phyloP scores from a whole-genome alignment of 2,329 filamentous ascomycete genomes.

The Fusarium nurragi region DNA sequence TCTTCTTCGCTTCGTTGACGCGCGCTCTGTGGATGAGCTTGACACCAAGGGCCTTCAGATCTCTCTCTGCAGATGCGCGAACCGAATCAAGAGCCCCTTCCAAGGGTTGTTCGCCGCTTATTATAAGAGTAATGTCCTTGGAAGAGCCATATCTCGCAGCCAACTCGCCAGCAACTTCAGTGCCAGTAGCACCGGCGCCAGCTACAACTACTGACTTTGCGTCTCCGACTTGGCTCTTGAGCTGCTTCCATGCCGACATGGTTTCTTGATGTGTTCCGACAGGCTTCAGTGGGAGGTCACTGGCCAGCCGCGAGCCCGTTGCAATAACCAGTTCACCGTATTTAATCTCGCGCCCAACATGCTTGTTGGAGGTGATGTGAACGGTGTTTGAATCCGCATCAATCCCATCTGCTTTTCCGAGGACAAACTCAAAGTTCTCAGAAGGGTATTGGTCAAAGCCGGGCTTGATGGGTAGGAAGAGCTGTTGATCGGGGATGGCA shows the following conservation, averaged over 20 bases:
- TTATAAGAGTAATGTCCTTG: slow-evolving; percentile 44
- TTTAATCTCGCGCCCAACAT: slow-evolving; percentile 46
- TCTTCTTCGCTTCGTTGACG: slow-evolving; percentile 41
- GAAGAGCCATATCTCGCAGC: slow-evolving; percentile 45
- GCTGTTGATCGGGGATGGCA: slow-evolving; percentile 56
- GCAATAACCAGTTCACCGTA: slow-evolving; percentile 65
- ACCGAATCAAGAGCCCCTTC: slow-evolving; percentile 44
- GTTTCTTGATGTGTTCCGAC: slow-evolving; percentile 57
- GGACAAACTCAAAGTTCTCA: slow-evolving; percentile 58
- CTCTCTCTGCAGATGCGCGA: slow-evolving; percentile 40
- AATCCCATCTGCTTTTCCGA: slow-evolving; percentile 56
- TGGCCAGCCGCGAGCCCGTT: slow-evolving; percentile 59
- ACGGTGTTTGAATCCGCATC: slow-evolving; percentile 50
- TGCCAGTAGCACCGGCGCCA: slow-evolving; percentile 52
- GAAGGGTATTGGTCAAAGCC: slow-evolving; percentile 58
- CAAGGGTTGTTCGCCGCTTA: slow-evolving; percentile 35
- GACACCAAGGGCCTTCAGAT: slow-evolving; percentile 44
- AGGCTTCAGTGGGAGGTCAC: slow-evolving; percentile 58
- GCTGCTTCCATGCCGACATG: slow-evolving; percentile 47
- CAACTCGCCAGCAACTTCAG: slow-evolving; percentile 52
- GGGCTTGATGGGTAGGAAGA: slow-evolving; percentile 57
- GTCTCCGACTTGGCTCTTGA: slow-evolving; percentile 38
- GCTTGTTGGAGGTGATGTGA: slow-evolving; percentile 47
- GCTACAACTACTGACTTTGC: slow-evolving; percentile 51
- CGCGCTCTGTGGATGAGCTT: slow-evolving; percentile 46